Evolutionary conservation across 768 basidiomycete genomes (phyloP), one percentile per base, ranked within the genome.

Genomic region (Trametes punicea): DNA sequence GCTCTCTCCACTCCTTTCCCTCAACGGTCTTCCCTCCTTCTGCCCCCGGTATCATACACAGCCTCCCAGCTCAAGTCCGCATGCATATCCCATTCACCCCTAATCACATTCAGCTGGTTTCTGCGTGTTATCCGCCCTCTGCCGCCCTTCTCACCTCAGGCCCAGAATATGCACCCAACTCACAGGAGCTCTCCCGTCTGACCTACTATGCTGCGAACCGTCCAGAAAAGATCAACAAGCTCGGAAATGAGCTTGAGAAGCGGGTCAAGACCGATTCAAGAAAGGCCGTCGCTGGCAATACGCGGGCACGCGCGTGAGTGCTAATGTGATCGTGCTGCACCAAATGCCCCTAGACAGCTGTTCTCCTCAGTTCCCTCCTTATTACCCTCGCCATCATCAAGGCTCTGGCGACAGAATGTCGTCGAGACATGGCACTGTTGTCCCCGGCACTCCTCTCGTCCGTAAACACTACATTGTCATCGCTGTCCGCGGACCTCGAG

Each of bases 191-290:
- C 15, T 93, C 91, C 47, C 81, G 87, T 16, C 77, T 93, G 46
- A 90, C 89, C 3, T 93, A 93, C 69, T 92, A 90, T 74, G 90
- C 88, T 13, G 83, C 90, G 1, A 93, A 93, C 67, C 80, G 81
- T 63, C 88, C 90, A 3, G 83, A 85, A 26, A 93, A 93, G 72
- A 76, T 92, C 21, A 77, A 83, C 58, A 93, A 93, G 67, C 74
- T 93, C 27, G 84, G 85, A 23, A 72, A 73, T 42, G 91, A 92
- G 65, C 73, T 93, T 31, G 88, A 92, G 72, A 93, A 90, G 67
- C 81, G 84, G 62, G 73, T 86, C 16, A 81, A 73, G 61, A 52
- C 71, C 31, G 89, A 92, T 67, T 81, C 81, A 55, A 70, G 74
- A 53, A 91, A 87, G 69, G 84, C 90, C 1, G 81, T 78, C 57